Evolutionary conservation across 2,329 filamentous ascomycete species (phyloP), one percentile per base, ranked within the genome.

Genomic region (Neofusicoccum umdonicola): DNA sequence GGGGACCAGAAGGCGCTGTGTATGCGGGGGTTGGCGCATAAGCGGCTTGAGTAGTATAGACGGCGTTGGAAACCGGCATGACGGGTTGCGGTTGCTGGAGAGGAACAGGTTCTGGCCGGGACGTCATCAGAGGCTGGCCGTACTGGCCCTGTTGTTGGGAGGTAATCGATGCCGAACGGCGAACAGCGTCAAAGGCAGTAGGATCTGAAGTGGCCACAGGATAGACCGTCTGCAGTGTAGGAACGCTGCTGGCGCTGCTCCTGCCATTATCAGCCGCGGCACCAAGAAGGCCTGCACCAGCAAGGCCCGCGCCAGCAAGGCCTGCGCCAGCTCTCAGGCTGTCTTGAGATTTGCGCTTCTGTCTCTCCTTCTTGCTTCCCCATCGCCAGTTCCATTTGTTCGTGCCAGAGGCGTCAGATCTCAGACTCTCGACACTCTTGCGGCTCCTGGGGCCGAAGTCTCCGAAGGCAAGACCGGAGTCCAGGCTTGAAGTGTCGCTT

Each of bases 21-120:
- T 82, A 81, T 5, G 74, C 72, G 45, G 78, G 65, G 4, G 73
- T 72, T 45, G 78, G 67, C 11, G 63, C 56, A 8, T 27, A 52
- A n/a, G 76, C 72, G 12, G 75, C 73, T 66, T 82, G 80, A 4
- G 77, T 77, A 19, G 78, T 84, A 70, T 92, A 91, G 1, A 93
- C 83, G 17, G 85, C 85, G 67, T 85, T 85, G 42, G 88, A 88
- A 2, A 96, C 87, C 0, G 91, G 91, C 2, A 85, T 83, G 65
- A 91, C 85, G 2, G 93, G 93, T 69, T 93, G 89, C 2, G 93
- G 93, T 70, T 96, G 92, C 74, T 95, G 90, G n/a, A 97, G 82
- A 11, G 88, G 87, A 37, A 92, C 84, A 0, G 86, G 82, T 81
- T 71, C 74, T 8, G 73, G 72, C 39, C 72, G 70, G 7, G 74